Conservation (phyloP, 257 asterid species). For the Rhazya stricta region DNA sequence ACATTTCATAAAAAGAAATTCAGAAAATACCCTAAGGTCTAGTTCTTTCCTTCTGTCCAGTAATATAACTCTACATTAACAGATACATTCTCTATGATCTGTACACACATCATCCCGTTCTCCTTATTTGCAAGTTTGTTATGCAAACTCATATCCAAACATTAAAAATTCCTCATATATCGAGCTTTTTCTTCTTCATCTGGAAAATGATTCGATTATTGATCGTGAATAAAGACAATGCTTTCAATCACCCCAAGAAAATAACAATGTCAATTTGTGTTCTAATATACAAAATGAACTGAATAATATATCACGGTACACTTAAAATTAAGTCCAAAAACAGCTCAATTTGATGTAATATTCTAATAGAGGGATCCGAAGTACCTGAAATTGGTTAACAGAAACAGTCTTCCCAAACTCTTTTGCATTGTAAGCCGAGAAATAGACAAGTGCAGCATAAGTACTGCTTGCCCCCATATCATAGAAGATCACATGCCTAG, state of each 20-base stretch:
- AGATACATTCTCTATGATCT: neutral
- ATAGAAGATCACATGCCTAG: conserved; percentile 81
- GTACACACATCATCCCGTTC: neutral
- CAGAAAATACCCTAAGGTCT: neutral
- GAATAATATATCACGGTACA: neutral
- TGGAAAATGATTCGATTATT: neutral
- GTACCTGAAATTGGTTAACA: conserved; percentile 88
- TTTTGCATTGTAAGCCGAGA: conserved; percentile 78
- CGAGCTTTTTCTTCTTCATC: neutral
- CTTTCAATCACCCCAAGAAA: neutral
- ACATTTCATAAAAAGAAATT: neutral
- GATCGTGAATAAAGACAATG: neutral
- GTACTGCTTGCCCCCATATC: conserved; percentile 96
- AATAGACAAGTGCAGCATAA: conserved; percentile 90
- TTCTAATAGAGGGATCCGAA: neutral
- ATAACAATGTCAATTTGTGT: neutral
- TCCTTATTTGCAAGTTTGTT: neutral
- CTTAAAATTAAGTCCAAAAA: neutral
- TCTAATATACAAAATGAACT: neutral
- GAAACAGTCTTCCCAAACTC: conserved; percentile 79
- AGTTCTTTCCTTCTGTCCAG: neutral
- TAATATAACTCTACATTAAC: neutral
- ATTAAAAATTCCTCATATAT: neutral
- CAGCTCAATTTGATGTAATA: neutral
- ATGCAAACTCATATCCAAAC: neutral